A percentile compares a stretch with the other conserved stretches of the same genome.
Conservation (phyloP, 106 monocot species). For the Chionographis japonica region DNA sequence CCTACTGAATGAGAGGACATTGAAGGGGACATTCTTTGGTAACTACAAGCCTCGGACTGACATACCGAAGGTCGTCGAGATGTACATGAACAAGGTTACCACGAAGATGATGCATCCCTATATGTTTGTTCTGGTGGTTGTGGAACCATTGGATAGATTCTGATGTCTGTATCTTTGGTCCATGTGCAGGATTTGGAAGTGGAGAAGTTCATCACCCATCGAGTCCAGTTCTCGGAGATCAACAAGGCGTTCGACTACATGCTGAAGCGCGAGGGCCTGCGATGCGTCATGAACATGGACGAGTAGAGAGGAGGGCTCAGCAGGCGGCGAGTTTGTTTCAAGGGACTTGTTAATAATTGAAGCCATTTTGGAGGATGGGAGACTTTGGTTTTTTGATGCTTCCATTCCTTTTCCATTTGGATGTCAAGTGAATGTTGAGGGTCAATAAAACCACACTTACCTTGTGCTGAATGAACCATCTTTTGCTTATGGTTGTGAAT, state of each 20-base stretch:
- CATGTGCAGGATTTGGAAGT: constrained; percentile 38
- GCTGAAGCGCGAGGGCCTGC: constrained; percentile 36
- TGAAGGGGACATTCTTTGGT: constrained; percentile 61
- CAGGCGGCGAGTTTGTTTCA: too few relatives aligned
- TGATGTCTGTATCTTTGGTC: not conserved
- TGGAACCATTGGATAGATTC: not conserved
- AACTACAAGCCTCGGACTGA: constrained; percentile 52
- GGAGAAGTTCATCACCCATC: constrained; percentile 58
- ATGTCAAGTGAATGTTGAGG: too few relatives aligned
- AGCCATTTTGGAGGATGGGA: too few relatives aligned
- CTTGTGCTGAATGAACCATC: too few relatives aligned
- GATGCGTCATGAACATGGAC: constrained; percentile 49
- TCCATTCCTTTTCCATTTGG: too few relatives aligned
- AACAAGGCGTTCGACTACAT: constrained; percentile 56
- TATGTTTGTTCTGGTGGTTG: not conserved
- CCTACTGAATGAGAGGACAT: constrained; percentile 43
- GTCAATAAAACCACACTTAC: too few relatives aligned
- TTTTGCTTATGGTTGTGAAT: too few relatives aligned
- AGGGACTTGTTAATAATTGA: too few relatives aligned
- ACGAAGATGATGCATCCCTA: too few relatives aligned
- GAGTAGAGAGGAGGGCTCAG: not conserved
- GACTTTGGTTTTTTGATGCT: too few relatives aligned
- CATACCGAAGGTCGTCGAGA: constrained; percentile 39
- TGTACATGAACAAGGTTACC: constrained; percentile 36
- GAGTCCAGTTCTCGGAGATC: constrained; percentile 38